Conservation (phyloP, 352 stramenopile genomes). For the Globisporangium spiculum region DNA sequence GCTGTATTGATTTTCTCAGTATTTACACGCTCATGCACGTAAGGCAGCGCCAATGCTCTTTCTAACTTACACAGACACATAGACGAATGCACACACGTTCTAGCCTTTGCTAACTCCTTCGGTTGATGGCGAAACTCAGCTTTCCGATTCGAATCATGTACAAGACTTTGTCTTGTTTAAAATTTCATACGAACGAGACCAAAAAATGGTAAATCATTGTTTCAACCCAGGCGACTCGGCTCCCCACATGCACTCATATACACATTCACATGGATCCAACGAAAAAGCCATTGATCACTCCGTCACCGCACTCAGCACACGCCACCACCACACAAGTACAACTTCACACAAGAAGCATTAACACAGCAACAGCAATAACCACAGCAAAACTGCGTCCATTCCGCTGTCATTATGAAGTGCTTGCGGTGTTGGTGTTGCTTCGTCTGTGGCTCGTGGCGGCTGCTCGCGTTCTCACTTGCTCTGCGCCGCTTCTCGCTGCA, state of each 20-base stretch:
- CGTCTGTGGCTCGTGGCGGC: too few relatives aligned
- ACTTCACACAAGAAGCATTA: not conserved
- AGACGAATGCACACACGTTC: not conserved
- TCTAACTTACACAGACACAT: not conserved
- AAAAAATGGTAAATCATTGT: conserved; percentile 68
- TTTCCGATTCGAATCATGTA: conserved; percentile 58
- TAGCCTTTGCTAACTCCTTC: not conserved
- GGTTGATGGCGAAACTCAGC: conserved; percentile 37
- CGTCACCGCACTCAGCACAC: not conserved
- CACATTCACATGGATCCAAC: not conserved
- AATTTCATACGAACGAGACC: conserved; percentile 63
- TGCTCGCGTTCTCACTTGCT: not conserved
- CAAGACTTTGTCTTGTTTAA: conserved; percentile 16
- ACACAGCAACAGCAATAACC: not conserved
- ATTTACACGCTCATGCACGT: not conserved
- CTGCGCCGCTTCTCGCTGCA: not conserved
- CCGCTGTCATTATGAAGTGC: too few relatives aligned
- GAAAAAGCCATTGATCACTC: not conserved
- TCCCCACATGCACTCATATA: conserved; percentile 8
- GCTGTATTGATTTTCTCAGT: not conserved
- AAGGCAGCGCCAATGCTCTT: not conserved
- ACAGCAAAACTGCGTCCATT: too few relatives aligned
- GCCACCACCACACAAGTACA: not conserved
- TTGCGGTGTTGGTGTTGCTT: not conserved
- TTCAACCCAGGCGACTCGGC: conserved; percentile 13